These are phyloP conservation scores for Lanmaoa pseudosensibilis DNA, from an alignment of 768 basidiomycete species.

Conservation along the genomic window DNA sequence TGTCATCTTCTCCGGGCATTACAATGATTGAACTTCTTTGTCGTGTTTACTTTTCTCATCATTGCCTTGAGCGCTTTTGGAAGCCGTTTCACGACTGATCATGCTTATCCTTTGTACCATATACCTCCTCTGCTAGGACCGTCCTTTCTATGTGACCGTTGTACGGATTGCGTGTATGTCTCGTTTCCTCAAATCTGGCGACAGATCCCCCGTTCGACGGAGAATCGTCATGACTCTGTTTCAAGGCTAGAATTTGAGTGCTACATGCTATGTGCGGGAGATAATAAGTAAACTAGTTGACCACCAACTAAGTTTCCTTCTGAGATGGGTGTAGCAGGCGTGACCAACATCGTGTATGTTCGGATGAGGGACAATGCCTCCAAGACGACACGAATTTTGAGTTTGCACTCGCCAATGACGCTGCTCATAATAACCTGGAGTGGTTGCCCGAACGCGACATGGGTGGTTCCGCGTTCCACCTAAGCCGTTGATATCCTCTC, in stretches of 20 bases:
- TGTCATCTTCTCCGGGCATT: background rate
- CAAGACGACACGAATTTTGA: no score
- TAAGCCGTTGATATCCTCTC: conserved; percentile 37
- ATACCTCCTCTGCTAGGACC: background rate
- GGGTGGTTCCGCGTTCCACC: conserved; percentile 75
- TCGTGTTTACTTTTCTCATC: background rate
- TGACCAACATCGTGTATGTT: no score
- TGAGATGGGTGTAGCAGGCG: no score
- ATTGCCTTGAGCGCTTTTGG: background rate
- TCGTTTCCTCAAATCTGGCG: background rate
- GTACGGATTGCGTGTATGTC: background rate
- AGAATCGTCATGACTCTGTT: background rate
- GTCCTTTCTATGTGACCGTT: background rate
- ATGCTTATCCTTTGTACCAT: background rate
- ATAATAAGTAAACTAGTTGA: background rate
- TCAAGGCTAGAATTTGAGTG: background rate
- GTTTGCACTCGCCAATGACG: no score
- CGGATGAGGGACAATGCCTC: no score
- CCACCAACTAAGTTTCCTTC: no score
- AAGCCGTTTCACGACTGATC: background rate
- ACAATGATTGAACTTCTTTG: background rate
- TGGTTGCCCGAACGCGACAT: no score
- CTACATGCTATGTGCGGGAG: background rate
- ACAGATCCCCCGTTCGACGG: background rate
- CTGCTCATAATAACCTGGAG: no score